Conservation (phyloP, 2,329 filamentous ascomycete species). For the Phoma herbarum region DNA sequence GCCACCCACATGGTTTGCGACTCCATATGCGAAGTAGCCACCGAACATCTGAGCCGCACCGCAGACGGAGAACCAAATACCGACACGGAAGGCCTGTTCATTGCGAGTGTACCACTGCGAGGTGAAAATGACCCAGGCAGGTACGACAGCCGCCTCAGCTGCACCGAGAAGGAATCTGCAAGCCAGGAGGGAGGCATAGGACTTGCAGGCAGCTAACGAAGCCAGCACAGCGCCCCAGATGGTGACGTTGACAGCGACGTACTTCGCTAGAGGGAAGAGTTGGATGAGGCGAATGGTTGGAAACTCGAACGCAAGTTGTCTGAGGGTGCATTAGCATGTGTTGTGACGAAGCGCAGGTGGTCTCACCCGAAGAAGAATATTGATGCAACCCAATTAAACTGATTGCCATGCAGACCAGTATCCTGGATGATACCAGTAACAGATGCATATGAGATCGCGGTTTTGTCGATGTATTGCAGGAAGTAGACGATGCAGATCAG, state of each 20-base stretch:
- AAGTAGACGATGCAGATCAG: conserved; percentile 61
- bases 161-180: background rate
- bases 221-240: background rate
- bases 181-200: background rate
- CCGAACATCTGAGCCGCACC: background rate
- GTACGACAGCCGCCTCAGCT: background rate
- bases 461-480: conserved; percentile 66
- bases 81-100: background rate
- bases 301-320: background rate
- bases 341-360: background rate
- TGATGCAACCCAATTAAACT: background rate
- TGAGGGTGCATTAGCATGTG: background rate
- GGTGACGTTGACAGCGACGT: background rate
- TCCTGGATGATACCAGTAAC: conserved; percentile 64
- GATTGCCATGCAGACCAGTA: conserved; percentile 45
- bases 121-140: background rate
- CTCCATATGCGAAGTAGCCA: background rate
- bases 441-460: conserved; percentile 58
- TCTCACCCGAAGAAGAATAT: background rate
- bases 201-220: background rate
- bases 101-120: background rate
- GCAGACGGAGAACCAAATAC: background rate
- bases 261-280: background rate
- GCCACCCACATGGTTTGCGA: background rate
- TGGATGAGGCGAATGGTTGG: background rate